Percentiles rank a stretch among this genome's conserved stretches.
phyloP scores from a whole-genome alignment of 1,139 yeast genomes.

The Magnusiomyces fungicola region DNA sequence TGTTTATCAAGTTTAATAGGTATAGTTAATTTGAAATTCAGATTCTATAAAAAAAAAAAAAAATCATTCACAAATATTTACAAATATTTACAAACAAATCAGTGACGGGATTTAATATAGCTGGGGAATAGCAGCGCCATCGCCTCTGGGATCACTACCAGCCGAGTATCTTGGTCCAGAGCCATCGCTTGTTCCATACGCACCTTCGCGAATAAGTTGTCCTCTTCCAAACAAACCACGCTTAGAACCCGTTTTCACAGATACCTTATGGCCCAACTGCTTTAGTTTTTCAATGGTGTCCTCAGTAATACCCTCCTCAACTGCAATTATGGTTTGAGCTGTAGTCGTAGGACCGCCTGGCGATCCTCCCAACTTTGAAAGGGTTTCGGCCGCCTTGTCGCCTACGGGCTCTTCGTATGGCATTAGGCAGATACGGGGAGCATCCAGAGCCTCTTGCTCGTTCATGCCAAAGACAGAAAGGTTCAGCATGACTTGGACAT shows the following conservation, averaged over 20 bases:
- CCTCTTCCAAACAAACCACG: slow-evolving; percentile 41
- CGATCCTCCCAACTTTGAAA: slow-evolving; percentile 48
- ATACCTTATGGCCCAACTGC: slow-evolving; percentile 52
- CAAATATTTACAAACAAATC: not conserved
- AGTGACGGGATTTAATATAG: slow-evolving; percentile 19
- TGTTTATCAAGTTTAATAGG: no score
- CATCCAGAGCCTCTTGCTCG: slow-evolving; percentile 71
- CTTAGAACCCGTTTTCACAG: slow-evolving; percentile 39
- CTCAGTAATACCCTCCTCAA: slow-evolving; percentile 57
- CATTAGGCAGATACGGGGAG: slow-evolving; percentile 61
- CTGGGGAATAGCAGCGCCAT: slow-evolving; percentile 66
- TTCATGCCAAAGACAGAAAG: slow-evolving; percentile 54
- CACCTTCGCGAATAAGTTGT: slow-evolving; percentile 51
- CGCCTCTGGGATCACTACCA: slow-evolving; percentile 76
- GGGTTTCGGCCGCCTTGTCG: slow-evolving; percentile 8
- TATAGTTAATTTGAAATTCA: no score
- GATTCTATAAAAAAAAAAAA: no score
- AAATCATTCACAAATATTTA: no score
- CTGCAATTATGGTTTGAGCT: slow-evolving; percentile 46
- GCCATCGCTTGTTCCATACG: slow-evolving; percentile 31
- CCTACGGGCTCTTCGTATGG: slow-evolving; percentile 37
- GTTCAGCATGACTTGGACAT: slow-evolving; percentile 68
- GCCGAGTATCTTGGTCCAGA: slow-evolving; percentile 43
- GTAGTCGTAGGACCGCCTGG: slow-evolving; percentile 62
- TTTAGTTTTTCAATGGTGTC: slow-evolving; percentile 41